These are phyloP conservation scores for Ogataea henricii DNA, from an alignment of 805 yeast genomes.

Conservation along the genomic window DNA sequence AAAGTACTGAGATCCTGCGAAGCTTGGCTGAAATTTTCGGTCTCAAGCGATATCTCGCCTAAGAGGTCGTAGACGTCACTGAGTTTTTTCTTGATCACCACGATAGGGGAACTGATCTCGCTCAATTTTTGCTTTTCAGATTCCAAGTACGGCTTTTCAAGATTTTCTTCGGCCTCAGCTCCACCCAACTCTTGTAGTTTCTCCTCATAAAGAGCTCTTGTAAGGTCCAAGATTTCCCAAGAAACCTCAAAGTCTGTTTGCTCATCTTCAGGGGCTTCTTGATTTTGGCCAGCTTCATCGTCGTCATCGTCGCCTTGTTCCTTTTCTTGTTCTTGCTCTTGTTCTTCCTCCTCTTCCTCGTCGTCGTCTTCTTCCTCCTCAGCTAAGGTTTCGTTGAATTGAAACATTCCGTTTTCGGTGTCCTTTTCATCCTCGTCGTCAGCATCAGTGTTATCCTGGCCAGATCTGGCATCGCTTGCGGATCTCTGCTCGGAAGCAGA, in stretches of 20 bases:
- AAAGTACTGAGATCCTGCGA: constrained; percentile 64
- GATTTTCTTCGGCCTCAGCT: constrained; percentile 2
- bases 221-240: constrained; percentile 81
- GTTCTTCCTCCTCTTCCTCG: constrained; percentile 32
- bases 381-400: constrained; percentile 31
- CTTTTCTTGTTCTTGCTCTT: constrained; percentile 15
- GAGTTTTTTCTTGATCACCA: constrained; percentile 50
- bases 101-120: constrained; percentile 32
- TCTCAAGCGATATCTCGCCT: constrained; percentile 89
- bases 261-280: constrained; percentile 40
- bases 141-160: constrained; percentile 21
- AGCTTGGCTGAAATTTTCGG: constrained; percentile 84
- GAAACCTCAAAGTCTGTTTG: constrained; percentile 83
- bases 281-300: constrained; percentile 30
- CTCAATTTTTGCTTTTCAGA: constrained; percentile 24
- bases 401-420: constrained; percentile 29
- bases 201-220: constrained; percentile 65
- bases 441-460: constrained; percentile 32
- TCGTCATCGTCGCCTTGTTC: constrained; percentile 9
- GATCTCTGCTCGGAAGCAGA: constrained; percentile 4
- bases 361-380: constrained; percentile 32
- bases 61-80: constrained; percentile 76
- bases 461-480: constrained; percentile 16
- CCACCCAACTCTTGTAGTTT: constrained; percentile 35
- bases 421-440: constrained; percentile 36